Base-by-base conservation (phyloP, 768 basidiomycete genomes). In the Mycena kentingensis region DNA sequence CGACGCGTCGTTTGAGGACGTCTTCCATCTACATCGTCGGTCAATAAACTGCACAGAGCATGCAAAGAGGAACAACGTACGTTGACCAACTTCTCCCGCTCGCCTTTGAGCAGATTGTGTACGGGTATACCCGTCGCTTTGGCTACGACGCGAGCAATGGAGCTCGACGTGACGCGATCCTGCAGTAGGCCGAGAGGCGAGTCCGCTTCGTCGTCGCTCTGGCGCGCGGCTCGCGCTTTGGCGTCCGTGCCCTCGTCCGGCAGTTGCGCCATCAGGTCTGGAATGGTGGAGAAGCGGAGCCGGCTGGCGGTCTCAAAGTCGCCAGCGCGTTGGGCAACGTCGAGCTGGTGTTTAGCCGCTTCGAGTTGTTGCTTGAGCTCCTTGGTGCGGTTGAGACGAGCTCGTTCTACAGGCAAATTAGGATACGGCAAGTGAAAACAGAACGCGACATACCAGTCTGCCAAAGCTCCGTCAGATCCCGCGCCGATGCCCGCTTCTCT, bases 81-180 rank as follows among this genome's bases (percentile, higher is more conserved):
- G 72, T 93, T 86, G 8, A 95, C 85, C 21, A 97, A 76, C 63
- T 90, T 91, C 66, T 98, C 91, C 57, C 87, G 75, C 68, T 98
- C 93, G 4, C 93, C 93, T 66, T 90, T 91, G 60, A 96, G 69
- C 54, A 96, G 70, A 63, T 87, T 93, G 68, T 90, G 83, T 2
- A 95, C 92, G 0, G 93, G 93, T 24, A 96, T 94, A 5, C 93
- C 93, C 1, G 93, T 97, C 0, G 89, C 79, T 64, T 87, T 88
- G 6, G 90, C 91, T 3, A 95, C 88, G 19, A 95, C 93, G 2
- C 89, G 77, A 2, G 93, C 83, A 43, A 96, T 94, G 66, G 95
- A 92, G 60, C 83, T 85, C n/a, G 86, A 86, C 6, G 89, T 93
- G 7, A 97, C 91, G 34, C 91, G 77, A 55, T 94, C 93, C 59